A percentile compares a stretch with the other conserved stretches of the same genome.
These are phyloP conservation scores for Barbatosphaeria neglecta DNA, from an alignment of 495 filamentous ascomycete genomes.

Conservation along the genomic window DNA sequence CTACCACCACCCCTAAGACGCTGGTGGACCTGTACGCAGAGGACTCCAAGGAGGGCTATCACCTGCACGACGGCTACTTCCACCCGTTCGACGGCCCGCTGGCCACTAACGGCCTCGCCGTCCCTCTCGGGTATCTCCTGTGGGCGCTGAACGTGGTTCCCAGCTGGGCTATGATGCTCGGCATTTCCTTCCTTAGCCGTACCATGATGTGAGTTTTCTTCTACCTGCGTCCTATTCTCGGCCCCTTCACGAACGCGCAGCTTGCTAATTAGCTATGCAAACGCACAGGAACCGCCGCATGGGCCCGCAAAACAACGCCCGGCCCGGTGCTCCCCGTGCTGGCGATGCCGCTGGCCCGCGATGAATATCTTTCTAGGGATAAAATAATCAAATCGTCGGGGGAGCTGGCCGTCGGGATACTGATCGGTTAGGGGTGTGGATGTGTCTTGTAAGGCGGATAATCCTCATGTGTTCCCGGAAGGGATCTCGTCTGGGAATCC, in stretches of 20 bases:
- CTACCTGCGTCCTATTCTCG: neutral
- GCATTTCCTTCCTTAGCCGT: constrained; percentile 69
- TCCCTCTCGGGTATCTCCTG: constrained; percentile 60
- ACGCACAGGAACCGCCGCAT: constrained; percentile 14
- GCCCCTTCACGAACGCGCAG: neutral
- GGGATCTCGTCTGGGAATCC: too few relatives aligned
- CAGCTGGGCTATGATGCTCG: constrained; percentile 62
- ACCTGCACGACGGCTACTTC: constrained; percentile 57
- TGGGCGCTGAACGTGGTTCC: constrained; percentile 54
- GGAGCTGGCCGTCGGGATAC: too few relatives aligned
- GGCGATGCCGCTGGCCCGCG: neutral
- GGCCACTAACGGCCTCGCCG: constrained; percentile 49
- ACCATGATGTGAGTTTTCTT: constrained; percentile 65
- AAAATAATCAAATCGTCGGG: too few relatives aligned
- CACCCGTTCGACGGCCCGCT: constrained; percentile 72
- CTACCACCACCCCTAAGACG: constrained; percentile 49
- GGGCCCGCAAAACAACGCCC: neutral
- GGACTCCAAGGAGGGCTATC: constrained; percentile 45
- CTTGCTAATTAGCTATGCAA: neutral
- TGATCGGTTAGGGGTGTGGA: too few relatives aligned
- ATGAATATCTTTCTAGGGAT: neutral
- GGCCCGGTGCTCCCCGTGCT: neutral
- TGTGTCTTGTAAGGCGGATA: too few relatives aligned
- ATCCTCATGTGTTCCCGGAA: too few relatives aligned
- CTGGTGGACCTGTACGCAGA: constrained; percentile 52